Evolutionary conservation across 129 eudicot genomes (phyloP), one percentile per base, ranked within the genome.

Genomic region (Pseudognaphalium luteoalbum): DNA sequence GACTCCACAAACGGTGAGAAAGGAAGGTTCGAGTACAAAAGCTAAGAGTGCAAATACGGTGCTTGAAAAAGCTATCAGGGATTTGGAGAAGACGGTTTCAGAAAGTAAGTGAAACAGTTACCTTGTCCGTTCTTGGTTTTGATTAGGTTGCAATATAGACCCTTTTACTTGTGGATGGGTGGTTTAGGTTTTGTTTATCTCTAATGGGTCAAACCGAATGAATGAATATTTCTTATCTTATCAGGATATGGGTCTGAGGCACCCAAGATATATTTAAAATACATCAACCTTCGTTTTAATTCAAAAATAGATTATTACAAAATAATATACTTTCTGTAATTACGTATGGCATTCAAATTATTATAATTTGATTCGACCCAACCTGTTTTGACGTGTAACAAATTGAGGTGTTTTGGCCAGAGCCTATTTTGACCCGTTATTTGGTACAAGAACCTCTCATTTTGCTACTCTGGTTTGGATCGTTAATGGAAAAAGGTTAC

Each of bases 41-140:
- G 85, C 88, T 59, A 91, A 80, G 81, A 74, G 78, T 76, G 56
- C 91, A 58, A 73, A 17, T 59, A 3, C 12, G 33, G 28, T 67
- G 56, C 72, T 95, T 78, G 99, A 95, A 50, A 95, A 87, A 80
- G 92, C 99, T 76, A 81, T 95, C 39, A 87, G 89, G 84, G 99
- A 95, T 81, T 82, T 95, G 81, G 96, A 95, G 91, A 95, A 89
- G 86, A 78, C 87, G 66, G 99, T 95, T 70, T 92, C 96, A 14
- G 96, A 95, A 89, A 87, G 99, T 95, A 87, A 77, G 91, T 88
- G 54, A 54, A 33, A 62, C 78, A 42, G 6, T 69, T 7, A 74
- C 61, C 33, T 19, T 73, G n/a, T 29, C 22, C n/a, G 51, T 75
- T n/a, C 12, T 44, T 19, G 28, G 4, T 29, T 61, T 33, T 64